Percentiles rank a stretch among this genome's conserved stretches.
Conservation (phyloP, 1,139 yeast species). For the Hanseniaspora uvarum region DNA sequence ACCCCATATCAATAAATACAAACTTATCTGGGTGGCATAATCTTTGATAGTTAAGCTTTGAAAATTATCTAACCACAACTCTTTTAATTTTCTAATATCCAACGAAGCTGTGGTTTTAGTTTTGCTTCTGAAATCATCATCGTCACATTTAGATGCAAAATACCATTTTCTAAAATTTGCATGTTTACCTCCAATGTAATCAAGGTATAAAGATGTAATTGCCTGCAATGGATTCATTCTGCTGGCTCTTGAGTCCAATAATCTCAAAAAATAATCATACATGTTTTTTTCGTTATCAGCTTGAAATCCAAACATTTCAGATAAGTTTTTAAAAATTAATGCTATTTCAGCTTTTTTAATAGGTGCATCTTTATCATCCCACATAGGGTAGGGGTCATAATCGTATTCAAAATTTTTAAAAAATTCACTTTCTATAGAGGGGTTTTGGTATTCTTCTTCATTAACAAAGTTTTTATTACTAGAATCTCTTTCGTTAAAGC, state of each 20-base stretch:
- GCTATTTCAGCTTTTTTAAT: slow-evolving; percentile 44
- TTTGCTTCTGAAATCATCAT: slow-evolving; percentile 39
- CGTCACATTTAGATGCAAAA: slow-evolving; percentile 49
- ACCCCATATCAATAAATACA: slow-evolving; percentile 91
- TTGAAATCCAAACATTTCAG: slow-evolving; percentile 49
- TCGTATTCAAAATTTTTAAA: slow-evolving; percentile 35
- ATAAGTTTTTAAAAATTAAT: slow-evolving; percentile 41
- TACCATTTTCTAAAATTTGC: slow-evolving; percentile 58
- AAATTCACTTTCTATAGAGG: slow-evolving; percentile 37
- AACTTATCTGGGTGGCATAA: slow-evolving; percentile 74
- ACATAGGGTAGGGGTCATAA: slow-evolving; percentile 50
- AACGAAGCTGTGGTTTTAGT: slow-evolving; percentile 28
- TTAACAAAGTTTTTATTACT: background rate
- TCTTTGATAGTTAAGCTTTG: slow-evolving; percentile 40
- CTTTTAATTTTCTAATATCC: slow-evolving; percentile 11
- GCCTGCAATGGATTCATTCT: slow-evolving; percentile 46
- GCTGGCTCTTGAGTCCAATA: slow-evolving; percentile 52
- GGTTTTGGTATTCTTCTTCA: background rate
- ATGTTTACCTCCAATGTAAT: slow-evolving; percentile 53
- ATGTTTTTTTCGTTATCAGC: slow-evolving; percentile 47
- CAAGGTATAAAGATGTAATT: slow-evolving; percentile 47
- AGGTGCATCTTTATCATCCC: slow-evolving; percentile 38
- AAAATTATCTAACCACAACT: slow-evolving; percentile 43
- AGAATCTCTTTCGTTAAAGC: background rate
- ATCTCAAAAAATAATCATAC: slow-evolving; percentile 46